Evolutionary conservation across 140 eudicot genomes (phyloP).

Genomic region (Ambrosia hybrid): DNA sequence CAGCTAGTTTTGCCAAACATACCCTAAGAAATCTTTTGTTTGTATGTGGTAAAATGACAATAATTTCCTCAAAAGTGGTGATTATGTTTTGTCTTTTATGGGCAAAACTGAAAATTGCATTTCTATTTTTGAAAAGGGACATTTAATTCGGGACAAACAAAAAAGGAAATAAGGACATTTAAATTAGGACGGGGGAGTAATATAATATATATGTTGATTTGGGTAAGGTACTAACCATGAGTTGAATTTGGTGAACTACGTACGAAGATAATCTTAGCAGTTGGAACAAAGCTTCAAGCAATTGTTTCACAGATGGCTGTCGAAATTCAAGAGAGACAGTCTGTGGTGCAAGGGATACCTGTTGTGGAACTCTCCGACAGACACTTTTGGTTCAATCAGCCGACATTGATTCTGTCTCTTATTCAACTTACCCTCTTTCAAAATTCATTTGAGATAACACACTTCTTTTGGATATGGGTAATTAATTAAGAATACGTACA

Average conservation of each 20-base stretch:
- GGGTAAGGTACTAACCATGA: background rate
- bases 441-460: conserved; percentile 94
- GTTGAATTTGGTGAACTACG: background rate
- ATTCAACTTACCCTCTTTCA: conserved; percentile 89
- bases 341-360: conserved; percentile 87
- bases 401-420: conserved; percentile 59
- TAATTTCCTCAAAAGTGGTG: too few relatives aligned
- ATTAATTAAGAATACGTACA: background rate
- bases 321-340: conserved; percentile 87
- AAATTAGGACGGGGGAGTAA: too few relatives aligned
- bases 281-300: conserved; percentile 89
- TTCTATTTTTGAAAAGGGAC: too few relatives aligned
- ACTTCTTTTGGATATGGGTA: conserved; percentile 95
- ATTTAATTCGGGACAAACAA: too few relatives aligned
- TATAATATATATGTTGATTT: too few relatives aligned
- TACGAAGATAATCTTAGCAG: conserved; percentile 47
- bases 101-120: too few relatives aligned
- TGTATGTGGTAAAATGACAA: too few relatives aligned
- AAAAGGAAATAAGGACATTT: too few relatives aligned
- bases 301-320: conserved; percentile 70
- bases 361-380: conserved; percentile 75
- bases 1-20: too few relatives aligned
- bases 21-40: too few relatives aligned
- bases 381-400: conserved; percentile 81
- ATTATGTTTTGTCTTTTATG: too few relatives aligned